Base-by-base conservation (phyloP, 2,329 filamentous ascomycete species). In the Passalora sequoiae region DNA sequence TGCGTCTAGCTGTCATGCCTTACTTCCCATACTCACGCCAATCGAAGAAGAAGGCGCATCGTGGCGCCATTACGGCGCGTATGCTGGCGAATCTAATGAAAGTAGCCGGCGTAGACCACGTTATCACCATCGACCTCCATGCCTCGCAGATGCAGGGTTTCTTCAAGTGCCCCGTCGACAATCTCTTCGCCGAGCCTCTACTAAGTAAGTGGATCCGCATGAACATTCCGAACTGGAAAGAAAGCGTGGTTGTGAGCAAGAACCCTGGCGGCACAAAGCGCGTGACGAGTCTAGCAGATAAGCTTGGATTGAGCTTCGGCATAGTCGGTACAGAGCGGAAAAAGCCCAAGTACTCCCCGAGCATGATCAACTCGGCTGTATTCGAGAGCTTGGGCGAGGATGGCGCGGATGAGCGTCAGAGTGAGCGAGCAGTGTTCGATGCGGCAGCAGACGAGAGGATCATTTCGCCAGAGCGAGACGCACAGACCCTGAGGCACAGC, bases 21-120 rank as follows among this genome's bases (percentile, higher is more conserved):
- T 97, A 97, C 70, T 98, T 97, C 62, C 92, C 92, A n/a, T 98
- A 98, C 73, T 96, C 89, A 57, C 87, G 92, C 50, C 92, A 98
- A 68, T 97, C 91, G 46, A 98, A 98, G 76, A 97, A 97, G 76
- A 98, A 98, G 71, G 89, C 88, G 44, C 91, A 97, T 63, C 81
- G 92, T 54, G 92, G 92, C 39, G 89, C 92, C 46, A 97, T 98
- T 62, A 96, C 92, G 6, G 92, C 92, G 43, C 83, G 91, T 56
- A 95, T 98, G 89, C 78, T 98, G 40, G 91, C 92, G 49, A 98
- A 98, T 66, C 78, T 97, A 38, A 81, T 98, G 56, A 80, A 86
- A 48, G 86, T 98, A 44, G 92, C 92, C 39, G 92, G 92, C 41
- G 89, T 98, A 54, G 89, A 94, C 69, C 92, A 98, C 72, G 86